These are phyloP conservation scores for Tuber borchii DNA, from an alignment of 495 filamentous ascomycete genomes.

Conservation along the genomic window DNA sequence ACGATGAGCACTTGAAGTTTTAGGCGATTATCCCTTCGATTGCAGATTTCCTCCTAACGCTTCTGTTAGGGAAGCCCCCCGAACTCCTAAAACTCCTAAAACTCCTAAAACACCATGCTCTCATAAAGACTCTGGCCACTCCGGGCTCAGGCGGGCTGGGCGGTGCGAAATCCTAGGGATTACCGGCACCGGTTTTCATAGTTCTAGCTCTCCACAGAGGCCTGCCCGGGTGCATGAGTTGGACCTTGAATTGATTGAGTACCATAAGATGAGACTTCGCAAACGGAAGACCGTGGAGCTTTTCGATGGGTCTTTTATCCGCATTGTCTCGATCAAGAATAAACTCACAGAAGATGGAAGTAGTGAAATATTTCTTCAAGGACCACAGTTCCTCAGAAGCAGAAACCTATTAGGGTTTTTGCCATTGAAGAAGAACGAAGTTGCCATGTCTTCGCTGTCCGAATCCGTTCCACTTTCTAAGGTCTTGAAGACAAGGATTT, in stretches of 20 bases:
- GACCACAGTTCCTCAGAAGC: slow-evolving; percentile 27
- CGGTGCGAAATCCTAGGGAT: not conserved
- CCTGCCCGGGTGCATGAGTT: slow-evolving; percentile 4
- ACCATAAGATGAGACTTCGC: slow-evolving; percentile 27
- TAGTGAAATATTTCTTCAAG: slow-evolving; percentile 22
- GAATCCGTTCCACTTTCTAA: slow-evolving; percentile 20
- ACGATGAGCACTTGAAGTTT: not conserved
- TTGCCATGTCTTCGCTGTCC: slow-evolving; percentile 30
- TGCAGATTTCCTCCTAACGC: not conserved
- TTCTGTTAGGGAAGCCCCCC: not conserved
- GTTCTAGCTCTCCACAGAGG: not conserved
- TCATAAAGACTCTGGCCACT: not conserved
- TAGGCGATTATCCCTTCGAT: not conserved
- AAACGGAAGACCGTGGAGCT: slow-evolving; percentile 33
- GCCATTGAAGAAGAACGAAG: slow-evolving; percentile 33
- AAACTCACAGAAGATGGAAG: slow-evolving; percentile 19
- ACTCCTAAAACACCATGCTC: not conserved
- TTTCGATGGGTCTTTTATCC: slow-evolving; percentile 38
- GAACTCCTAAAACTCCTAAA: not conserved
- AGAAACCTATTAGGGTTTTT: slow-evolving; percentile 32
- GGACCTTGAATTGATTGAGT: slow-evolving; percentile 19
- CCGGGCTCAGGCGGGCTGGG: not conserved
- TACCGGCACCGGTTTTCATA: not conserved
- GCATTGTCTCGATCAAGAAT: slow-evolving; percentile 31
- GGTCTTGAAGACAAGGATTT: slow-evolving; percentile 22